Base-by-base conservation (phyloP, 1,139 yeast genomes). In the Saccharomyces pastorianus region DNA sequence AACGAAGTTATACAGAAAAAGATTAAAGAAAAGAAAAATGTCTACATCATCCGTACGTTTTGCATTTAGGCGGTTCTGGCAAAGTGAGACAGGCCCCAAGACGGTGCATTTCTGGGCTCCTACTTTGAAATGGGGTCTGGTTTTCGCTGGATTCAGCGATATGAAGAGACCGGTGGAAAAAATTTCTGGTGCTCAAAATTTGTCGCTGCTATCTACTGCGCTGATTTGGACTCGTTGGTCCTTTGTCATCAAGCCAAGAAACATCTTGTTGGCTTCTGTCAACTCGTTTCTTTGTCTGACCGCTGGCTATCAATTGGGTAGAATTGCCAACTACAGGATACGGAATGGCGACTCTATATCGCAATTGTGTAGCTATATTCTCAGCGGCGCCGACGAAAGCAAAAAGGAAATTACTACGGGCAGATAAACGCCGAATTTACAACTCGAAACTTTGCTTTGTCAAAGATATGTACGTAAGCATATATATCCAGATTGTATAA, bases 201-300 rank as follows among this genome's bases (percentile, higher is more conserved):
- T 66, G 47, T 96, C 99, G 0, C 78, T 93, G 56, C 79, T 88
- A 64, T 91, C 93, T 51, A 93, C 99, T 1, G 98, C 97, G 55
- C 83, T 82, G 55, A 90, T 93, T 66, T 93, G 99, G 99, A 93
- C 99, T 47, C 83, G 99, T 71, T 93, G 99, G 99, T 91, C 97
- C 27, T 81, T 90, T 71, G 95, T 90, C 58, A 93, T 93, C 68
- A 83, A 77, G 64, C 99, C 99, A 54, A 85, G 88, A 73, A 93
- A 93, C 74, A 77, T 80, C 63, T 76, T 93, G 58, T 78, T 93
- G 64, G 99, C 98, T 6, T 83, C 95, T 29, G 98, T 93, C 56
- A 93, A 93, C 74, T 89, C 89, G 77, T 91, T 91, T 78, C 77
- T 93, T 59, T 96, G 96, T 26, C 76, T 84, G 47, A 96, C 95